Evolutionary conservation across 768 basidiomycete genomes (phyloP), one percentile per base, ranked within the genome.

Genomic region (Lentinula raphanica): DNA sequence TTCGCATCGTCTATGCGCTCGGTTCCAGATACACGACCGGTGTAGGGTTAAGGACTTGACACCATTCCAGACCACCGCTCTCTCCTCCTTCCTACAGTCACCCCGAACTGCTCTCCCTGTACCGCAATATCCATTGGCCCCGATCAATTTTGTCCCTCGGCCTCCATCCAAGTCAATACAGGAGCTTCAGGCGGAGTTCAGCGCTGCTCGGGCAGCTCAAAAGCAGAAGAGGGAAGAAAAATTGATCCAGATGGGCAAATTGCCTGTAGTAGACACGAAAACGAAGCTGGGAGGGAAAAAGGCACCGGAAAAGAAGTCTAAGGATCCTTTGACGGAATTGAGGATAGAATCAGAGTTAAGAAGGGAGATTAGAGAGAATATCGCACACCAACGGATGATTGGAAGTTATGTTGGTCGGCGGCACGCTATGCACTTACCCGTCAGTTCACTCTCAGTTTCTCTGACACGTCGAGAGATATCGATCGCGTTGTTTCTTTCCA

Each of bases 81-180:
- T 99, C n/a, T 88, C 94, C 12, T 91, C 96, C 5, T 96, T 93
- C 73, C 86, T 99, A 9, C 94, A 95, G 4, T 91, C 94, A 0
- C 95, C 97, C 1, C 74, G 82, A 23, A 94, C 91, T 17, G 82
- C 88, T 2, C 76, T 85, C 0, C 77, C 83, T 11, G 79, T 90
- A 3, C 82, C 85, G 5, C 79, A 79, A 36, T 80, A 85, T 62
- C 87, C 87, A 12, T 81, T 93, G 32, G 89, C 91, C 1, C 63
- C 76, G 2, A 75, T 79, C 12, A 62, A 73, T 50, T 87, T 79
- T 68, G 70, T 72, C 38, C 79, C 83, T 23, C 79, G 74, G 17
- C 76, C 77, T 49, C 71, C 75, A n/a, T 75, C 68, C 55, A 70
- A 69, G 62, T 70, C 75, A 54, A 63, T 64, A 9, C 74, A 71